phyloP scores from a whole-genome alignment of 768 basidiomycete species.

The Termitomyces sp. region DNA sequence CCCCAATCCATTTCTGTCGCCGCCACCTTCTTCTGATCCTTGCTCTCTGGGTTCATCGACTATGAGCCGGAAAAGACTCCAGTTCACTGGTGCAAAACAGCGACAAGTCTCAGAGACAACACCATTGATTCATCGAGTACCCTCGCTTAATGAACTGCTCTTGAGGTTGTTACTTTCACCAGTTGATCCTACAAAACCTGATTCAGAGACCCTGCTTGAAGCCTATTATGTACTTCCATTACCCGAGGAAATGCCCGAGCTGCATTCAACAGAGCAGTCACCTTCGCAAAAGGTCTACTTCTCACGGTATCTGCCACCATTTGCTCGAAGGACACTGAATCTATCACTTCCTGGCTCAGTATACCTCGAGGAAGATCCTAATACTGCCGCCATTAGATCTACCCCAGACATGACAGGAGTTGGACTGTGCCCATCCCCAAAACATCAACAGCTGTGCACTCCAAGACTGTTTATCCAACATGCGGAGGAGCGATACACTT shows the following conservation, averaged over 20 bases:
- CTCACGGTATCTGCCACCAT: slow-evolving; percentile 19
- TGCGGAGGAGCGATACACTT: slow-evolving; percentile 59
- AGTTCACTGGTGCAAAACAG: neutral
- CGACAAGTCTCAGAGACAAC: slow-evolving; percentile 23
- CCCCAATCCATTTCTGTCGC: slow-evolving; percentile 56
- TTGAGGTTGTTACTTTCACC: slow-evolving; percentile 29
- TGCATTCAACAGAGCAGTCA: neutral
- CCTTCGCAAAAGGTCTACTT: slow-evolving; percentile 13
- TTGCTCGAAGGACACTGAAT: slow-evolving; percentile 28
- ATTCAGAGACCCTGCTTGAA: slow-evolving; percentile 24
- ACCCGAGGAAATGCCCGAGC: slow-evolving; percentile 9
- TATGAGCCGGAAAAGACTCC: slow-evolving; percentile 1
- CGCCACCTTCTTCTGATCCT: slow-evolving; percentile 7
- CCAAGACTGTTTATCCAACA: slow-evolving; percentile 45
- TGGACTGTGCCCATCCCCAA: slow-evolving; percentile 46
- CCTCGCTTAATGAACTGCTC: slow-evolving; percentile 28
- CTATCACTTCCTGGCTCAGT: slow-evolving; percentile 35
- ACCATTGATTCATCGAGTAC: slow-evolving; percentile 17
- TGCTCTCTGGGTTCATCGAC: slow-evolving; percentile 9
- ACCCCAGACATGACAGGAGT: slow-evolving; percentile 26
- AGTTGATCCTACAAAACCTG: slow-evolving; percentile 10
- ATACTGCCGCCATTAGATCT: slow-evolving; percentile 16
- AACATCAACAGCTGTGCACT: slow-evolving; percentile 23
- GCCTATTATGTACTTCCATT: slow-evolving; percentile 31
- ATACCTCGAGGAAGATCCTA: slow-evolving; percentile 20